These are phyloP conservation scores for Amylostereum areolatum DNA, from an alignment of 1,284 basidiomycete species.

Conservation along the genomic window DNA sequence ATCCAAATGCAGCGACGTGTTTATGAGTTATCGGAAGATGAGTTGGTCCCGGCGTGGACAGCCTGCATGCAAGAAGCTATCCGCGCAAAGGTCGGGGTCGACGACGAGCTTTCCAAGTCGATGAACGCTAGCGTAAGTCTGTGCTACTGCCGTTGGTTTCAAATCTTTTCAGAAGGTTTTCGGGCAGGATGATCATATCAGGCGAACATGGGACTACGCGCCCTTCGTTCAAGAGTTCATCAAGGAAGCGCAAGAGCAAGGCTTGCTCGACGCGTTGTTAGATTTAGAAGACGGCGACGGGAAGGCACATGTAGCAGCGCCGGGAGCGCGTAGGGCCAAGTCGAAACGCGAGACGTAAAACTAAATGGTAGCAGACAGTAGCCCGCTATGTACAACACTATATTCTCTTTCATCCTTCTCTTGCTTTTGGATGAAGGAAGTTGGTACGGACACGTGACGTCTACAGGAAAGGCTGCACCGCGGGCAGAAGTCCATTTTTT, in stretches of 20 bases:
- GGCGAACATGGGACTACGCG: slow-evolving; percentile 56
- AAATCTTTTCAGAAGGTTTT: not conserved
- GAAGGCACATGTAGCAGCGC: too few species aligned
- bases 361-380: too few species aligned
- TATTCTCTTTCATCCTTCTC: too few species aligned
- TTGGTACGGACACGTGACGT: too few species aligned
- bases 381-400: too few species aligned
- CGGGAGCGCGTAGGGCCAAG: too few species aligned
- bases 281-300: not conserved
- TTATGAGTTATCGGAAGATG: slow-evolving; percentile 33
- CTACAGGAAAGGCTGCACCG: too few species aligned
- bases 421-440: too few species aligned
- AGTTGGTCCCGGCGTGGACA: slow-evolving; percentile 39
- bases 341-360: too few species aligned
- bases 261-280: slow-evolving; percentile 37
- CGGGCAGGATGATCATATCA: slow-evolving; percentile 46
- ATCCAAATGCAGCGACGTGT: slow-evolving; percentile 39
- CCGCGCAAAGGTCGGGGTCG: slow-evolving; percentile 36
- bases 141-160: not conserved
- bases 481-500: too few species aligned
- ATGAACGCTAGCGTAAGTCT: slow-evolving; percentile 37
- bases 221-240: slow-evolving; percentile 49
- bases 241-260: slow-evolving; percentile 36
- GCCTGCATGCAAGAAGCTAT: slow-evolving; percentile 35
- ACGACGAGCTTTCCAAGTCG: slow-evolving; percentile 45